phyloP scores from a whole-genome alignment of 768 basidiomycete species.

The Leccinum incarnatum region DNA sequence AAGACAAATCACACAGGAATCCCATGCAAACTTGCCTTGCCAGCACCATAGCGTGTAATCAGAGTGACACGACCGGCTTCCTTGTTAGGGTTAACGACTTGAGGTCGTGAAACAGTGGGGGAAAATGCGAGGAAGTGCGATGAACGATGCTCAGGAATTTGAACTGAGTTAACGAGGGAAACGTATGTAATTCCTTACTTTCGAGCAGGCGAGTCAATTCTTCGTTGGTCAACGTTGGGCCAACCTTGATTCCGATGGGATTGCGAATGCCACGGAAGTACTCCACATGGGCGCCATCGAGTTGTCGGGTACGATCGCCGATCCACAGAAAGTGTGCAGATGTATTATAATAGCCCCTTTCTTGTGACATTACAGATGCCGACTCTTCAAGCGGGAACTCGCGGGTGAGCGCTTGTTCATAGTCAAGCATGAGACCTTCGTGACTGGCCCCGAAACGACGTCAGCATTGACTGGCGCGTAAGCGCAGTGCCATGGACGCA shows the following conservation, averaged over 20 bases:
- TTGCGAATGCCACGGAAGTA: conserved; percentile 91
- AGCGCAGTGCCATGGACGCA: conserved; percentile 24
- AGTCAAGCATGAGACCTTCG: conserved; percentile 89
- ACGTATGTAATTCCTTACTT: conserved; percentile 44
- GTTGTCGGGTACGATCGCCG: conserved; percentile 90
- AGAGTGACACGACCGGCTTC: conserved; percentile 83
- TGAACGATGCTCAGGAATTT: background rate
- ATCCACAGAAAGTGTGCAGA: conserved; percentile 97
- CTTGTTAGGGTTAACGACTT: conserved; percentile 85
- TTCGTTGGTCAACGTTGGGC: conserved; percentile 76
- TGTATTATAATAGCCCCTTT: conserved; percentile 74
- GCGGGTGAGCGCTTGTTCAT: conserved; percentile 90
- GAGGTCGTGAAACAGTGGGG: background rate
- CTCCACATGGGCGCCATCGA: conserved; percentile 92
- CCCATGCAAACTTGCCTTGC: conserved; percentile 50
- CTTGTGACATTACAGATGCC: conserved; percentile 8
- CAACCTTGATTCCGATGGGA: conserved; percentile 95
- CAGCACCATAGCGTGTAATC: conserved; percentile 92
- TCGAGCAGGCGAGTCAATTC: conserved; percentile 78
- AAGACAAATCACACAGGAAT: background rate
- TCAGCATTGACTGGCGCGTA: background rate
- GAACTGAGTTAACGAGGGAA: background rate
- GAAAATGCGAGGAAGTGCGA: background rate
- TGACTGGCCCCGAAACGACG: conserved; percentile 50
- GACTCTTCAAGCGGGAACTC: conserved; percentile 44